Percentiles rank a stretch among this genome's conserved stretches.
Evolutionary conservation across 495 filamentous ascomycete genomes (phyloP).

Genomic region (Thermochaetoides thermophila): DNA sequence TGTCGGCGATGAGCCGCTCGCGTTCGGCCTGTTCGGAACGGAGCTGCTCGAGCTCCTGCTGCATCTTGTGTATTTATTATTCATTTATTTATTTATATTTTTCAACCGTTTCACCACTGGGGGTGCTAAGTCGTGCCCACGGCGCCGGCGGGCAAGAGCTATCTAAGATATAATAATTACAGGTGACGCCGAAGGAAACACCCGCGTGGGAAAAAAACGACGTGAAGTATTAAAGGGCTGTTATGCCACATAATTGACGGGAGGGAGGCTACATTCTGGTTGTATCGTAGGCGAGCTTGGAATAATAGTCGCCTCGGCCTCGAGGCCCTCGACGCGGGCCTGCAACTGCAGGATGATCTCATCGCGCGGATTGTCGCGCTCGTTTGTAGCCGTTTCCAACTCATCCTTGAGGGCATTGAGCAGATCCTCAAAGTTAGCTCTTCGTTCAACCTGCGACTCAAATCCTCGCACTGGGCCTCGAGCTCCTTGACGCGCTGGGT

Average conservation of each 20-base stretch:
- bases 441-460: conserved; percentile 67
- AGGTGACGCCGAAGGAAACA: too few species aligned
- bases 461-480: conserved; percentile 63
- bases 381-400: conserved; percentile 65
- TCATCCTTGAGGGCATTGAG: conserved; percentile 71
- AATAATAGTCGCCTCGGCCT: conserved; percentile 50
- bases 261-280: too few species aligned
- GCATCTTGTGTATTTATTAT: too few species aligned
- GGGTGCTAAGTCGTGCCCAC: too few species aligned
- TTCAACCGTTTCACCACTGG: too few species aligned
- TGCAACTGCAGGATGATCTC: conserved; percentile 63
- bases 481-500: conserved; percentile 53
- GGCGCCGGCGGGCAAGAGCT: too few species aligned
- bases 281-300: conserved; percentile 58
- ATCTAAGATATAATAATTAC: too few species aligned
- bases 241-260: too few species aligned
- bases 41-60: conserved; percentile 62
- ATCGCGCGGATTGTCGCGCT: conserved; percentile 82
- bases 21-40: conserved; percentile 43
- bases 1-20: too few species aligned
- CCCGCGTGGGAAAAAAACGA: too few species aligned
- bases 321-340: conserved; percentile 61
- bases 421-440: conserved; percentile 88
- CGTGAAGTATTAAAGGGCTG: too few species aligned
- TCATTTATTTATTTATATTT: too few species aligned